Evolutionary conservation across 163 green algal species (phyloP).

Genomic region (Chlamydomonas reinhardtii): DNA sequence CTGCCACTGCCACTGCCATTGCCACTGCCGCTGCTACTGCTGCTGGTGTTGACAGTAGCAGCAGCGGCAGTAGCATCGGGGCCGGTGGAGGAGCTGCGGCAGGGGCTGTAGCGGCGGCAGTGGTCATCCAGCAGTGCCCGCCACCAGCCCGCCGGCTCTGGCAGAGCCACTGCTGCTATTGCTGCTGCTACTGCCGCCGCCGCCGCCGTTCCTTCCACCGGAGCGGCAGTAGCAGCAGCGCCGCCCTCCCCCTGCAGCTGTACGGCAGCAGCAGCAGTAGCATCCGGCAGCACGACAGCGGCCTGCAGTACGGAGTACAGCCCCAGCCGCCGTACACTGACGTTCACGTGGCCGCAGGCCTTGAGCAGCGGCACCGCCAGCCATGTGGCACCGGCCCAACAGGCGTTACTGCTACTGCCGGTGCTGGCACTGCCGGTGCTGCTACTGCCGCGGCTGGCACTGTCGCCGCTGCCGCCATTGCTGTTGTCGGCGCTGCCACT

Average conservation of each 20-base stretch:
- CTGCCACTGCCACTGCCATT: too few species aligned
- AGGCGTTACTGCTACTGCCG: not conserved
- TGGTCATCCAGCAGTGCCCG: not conserved
- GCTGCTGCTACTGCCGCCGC: not conserved
- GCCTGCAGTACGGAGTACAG: constrained; percentile 20
- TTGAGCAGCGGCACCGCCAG: constrained; percentile 26
- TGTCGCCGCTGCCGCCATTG: not conserved
- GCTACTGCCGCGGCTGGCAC: not conserved
- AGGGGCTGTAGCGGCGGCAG: not conserved
- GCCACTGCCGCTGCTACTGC: too few species aligned
- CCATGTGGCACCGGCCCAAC: not conserved
- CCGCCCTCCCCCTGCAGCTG: not conserved
- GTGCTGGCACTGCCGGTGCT: not conserved
- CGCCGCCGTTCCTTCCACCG: not conserved
- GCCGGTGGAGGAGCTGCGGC: not conserved
- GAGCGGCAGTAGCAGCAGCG: too few species aligned
- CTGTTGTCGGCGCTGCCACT: not conserved
- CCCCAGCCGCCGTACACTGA: constrained; percentile 49
- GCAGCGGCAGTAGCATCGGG: not conserved
- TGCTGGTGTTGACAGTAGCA: too few species aligned
- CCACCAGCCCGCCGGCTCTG: constrained; percentile 23
- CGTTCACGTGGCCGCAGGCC: constrained; percentile 53
- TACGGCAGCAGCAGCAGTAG: not conserved
- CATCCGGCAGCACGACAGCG: too few species aligned
- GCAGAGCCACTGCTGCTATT: too few species aligned